Evolutionary conservation across 2,329 filamentous ascomycete genomes (phyloP), one percentile per base, ranked within the genome.

Genomic region (Pseudocercospora pini-densiflorae): DNA sequence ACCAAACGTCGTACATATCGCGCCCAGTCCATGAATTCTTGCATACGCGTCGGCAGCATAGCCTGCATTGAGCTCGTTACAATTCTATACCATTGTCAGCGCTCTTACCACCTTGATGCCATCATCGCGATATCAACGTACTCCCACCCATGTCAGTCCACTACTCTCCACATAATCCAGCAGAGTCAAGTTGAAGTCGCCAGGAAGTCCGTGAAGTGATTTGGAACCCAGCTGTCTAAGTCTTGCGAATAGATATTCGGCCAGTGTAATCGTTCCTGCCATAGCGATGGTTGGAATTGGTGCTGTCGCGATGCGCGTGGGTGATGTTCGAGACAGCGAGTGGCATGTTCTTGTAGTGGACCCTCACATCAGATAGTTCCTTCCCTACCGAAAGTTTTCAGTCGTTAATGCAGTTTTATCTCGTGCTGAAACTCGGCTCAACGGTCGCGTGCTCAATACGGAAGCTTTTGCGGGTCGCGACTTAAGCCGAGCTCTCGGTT

Each of bases 1-100:
- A 4, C 51, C 51, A 71, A 88, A 88, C 0, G 87, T 88, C 0
- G 87, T 89, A 33, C 89, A 78, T 7, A 88, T 72, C 60, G 79
- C 80, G 8, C 81, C 81, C 2, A 80, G 51, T 51, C 61, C 49
- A 45, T 65, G 62, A 47, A 64, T 36, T 57, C 64, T 57, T 19
- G 67, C 64, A 47, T 69, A 69, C 14, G 60, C 64, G 45, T 66
- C 64, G 14, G 64, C 64, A 21, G 64, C 64, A 31, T 66, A 66
- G 19, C 64, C 64, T 5, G 60, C 64, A 47, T 66, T 66, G 53
- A 66, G 64, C 51, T 66, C 64, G 27, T 66, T 66, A 27, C 64
- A 66, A 49, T 61, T 66, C 2, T 61, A 16, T 19, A 78, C 6
- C 84, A 75, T 5, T 84, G 83, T 68, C 86, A 86, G 65, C 86